Evolutionary conservation across 441 rosid genomes (phyloP), one percentile per base, ranked within the genome.

Genomic region (Gossypium gossypioides): DNA sequence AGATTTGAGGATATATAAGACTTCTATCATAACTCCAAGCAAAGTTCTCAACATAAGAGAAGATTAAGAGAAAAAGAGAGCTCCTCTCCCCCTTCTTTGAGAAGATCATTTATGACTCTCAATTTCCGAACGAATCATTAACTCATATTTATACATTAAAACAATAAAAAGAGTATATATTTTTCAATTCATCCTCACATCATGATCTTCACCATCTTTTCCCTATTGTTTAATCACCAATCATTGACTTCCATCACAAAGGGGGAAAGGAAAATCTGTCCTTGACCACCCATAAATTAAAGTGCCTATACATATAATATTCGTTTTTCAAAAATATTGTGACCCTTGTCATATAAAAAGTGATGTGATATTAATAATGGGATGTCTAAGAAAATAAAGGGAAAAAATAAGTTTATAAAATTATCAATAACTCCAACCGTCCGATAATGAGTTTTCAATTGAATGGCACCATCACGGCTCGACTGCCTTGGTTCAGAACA

Each of bases 401-500:
- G 19, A 27, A 4, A n/a, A 27, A 13, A 59, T 2, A 12, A 52
- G 57, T 18, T 52, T 55, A 9, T 55, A 24, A 57, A 9, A 15
- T n/a, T 15, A 50, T 50, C 55, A 50, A 15, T 5, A 22, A 24
- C 37, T 16, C 54, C 61, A 32, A 66, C 54, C 3, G 42, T 52
- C 16, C 2, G 68, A 77, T 0, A 75, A 59, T 24, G 77, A 73
- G 48, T 52, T 27, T 59, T 21, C 76, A 75, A 75, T 19, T 2
- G 4, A 34, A 27, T 25, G n/a, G 32, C 6, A 12, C 19, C 44
- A 3, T 16, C 13, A 44, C 25, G 21, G 50, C 18, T 15, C 6
- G 37, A 24, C 34, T n/a, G 4, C 32, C 25, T 4, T 52, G 21
- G 15, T 13, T 16, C n/a, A 6, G 60, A 68, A 50, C 2, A 16